Evolutionary conservation across 2,329 filamentous ascomycete genomes (phyloP), one percentile per base, ranked within the genome.

Genomic region (Xylariaceae sp.): DNA sequence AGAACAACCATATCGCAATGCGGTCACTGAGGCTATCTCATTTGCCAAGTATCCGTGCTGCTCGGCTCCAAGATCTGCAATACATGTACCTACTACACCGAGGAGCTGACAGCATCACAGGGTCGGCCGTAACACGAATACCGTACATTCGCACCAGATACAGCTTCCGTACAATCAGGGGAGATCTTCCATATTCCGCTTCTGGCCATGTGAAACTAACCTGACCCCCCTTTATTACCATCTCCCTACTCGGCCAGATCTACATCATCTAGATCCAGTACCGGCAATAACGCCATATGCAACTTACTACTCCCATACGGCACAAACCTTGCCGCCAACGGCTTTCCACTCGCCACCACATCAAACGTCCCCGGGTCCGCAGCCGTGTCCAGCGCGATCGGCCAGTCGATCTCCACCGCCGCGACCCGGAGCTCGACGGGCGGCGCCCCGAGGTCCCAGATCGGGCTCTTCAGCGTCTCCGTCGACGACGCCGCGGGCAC

Each of bases 291-390:
- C 12, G 51, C 51, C 54, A 59, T 57, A 22, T 59, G 56, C 38
- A 59, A 22, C 39, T 57, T 57, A 28, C 50, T 51, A 35, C 52
- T 55, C 15, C 50, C 54, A 38, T 55, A 56, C 19, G 52, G 56
- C 38, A 57, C 47, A 19, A 59, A 51, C 13, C 53, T 42, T 2
- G 55, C 54, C 17, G 45, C 38, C 28, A 57, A 51, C n/a, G 51
- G 51, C 44, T 42, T 29, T 3, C 49, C 45, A 19, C 19, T 38
- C 13, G 34, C 34, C 39, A 24, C 42, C n/a, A 42, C 45, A 15
- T 42, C 39, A 34, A 51, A 51, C 1, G 47, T 46, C 1, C 50
- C 50, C 34, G 50, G 51, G 13, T 49, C 48, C 6, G 48, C 52
- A 0, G 55, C 42, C 22, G 51, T 50, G 33, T 48, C 55, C 31